Evolutionary conservation across 345 rosid genomes (phyloP).

Genomic region (Pistacia integerrima): DNA sequence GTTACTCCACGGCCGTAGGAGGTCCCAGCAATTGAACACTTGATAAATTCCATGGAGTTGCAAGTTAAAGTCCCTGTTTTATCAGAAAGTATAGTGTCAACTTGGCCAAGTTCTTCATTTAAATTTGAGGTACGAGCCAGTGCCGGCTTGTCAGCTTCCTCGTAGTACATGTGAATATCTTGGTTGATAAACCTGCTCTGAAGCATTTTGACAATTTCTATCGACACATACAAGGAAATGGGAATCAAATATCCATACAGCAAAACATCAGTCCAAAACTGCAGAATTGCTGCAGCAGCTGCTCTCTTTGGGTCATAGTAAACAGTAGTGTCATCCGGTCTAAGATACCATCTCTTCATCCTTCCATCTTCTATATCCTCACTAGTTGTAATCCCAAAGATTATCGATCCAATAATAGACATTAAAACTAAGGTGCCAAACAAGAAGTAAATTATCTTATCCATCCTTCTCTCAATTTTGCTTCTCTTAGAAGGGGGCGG

Average conservation of each 20-base stretch:
- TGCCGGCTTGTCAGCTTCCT: constrained; percentile 88
- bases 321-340: constrained; percentile 71
- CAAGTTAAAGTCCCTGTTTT: constrained; percentile 97
- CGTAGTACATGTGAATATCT: constrained; percentile 80
- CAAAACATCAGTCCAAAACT: constrained; percentile 87
- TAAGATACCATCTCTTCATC: constrained; percentile 97
- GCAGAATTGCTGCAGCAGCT: constrained; percentile 57
- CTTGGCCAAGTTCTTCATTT: constrained; percentile 98
- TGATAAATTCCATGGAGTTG: constrained; percentile 95
- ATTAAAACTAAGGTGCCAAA: constrained; percentile 64
- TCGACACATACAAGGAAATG: constrained; percentile 87
- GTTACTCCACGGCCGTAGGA: constrained; percentile 87
- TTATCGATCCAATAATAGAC: constrained; percentile 65
- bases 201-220: constrained; percentile 88
- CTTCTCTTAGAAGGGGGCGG: constrained; percentile 95
- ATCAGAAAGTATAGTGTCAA: constrained; percentile 84
- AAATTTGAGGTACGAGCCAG: constrained; percentile 93
- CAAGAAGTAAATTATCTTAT: constrained; percentile 70
- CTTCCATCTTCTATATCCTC: constrained; percentile 63
- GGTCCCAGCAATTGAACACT: constrained; percentile 80
- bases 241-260: constrained; percentile 90
- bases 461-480: constrained; percentile 83
- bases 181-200: constrained; percentile 91
- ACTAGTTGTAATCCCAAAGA: constrained; percentile 74
- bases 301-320: constrained; percentile 72